Evolutionary conservation across 768 basidiomycete species (phyloP).

Genomic region (Cystofilobasidium ferigula): DNA sequence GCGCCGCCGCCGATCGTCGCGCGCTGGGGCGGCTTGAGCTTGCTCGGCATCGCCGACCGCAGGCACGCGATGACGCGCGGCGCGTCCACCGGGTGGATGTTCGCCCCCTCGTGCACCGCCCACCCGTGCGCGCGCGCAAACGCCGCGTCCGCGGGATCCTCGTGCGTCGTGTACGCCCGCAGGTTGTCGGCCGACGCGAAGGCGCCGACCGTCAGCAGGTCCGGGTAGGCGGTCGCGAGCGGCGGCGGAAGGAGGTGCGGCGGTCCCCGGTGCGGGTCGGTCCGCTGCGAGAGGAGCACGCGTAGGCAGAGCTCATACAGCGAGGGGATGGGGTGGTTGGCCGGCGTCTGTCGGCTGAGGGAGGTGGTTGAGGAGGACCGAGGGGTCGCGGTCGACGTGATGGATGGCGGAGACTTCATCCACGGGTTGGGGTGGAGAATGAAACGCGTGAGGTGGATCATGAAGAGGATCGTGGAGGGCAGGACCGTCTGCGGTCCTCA

Average conservation of each 20-base stretch:
- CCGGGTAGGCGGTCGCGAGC: not conserved
- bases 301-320: conserved; percentile 5
- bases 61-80: not conserved
- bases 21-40: not conserved
- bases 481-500: not conserved
- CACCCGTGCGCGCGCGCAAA: not conserved
- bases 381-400: not conserved
- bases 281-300: not conserved
- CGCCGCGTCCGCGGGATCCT: not conserved
- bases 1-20: too few relatives aligned
- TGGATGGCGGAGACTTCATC: not conserved
- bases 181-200: not conserved
- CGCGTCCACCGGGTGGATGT: not conserved
- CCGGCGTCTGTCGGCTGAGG: not conserved
- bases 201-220: not conserved
- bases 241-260: not conserved
- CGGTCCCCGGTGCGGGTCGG: not conserved
- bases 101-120: not conserved
- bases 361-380: not conserved
- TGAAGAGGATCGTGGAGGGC: not conserved
- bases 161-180: not conserved
- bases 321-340: not conserved
- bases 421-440: not conserved
- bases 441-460: not conserved
- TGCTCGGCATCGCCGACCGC: not conserved